Percentiles rank a stretch among this genome's conserved stretches.
These are phyloP conservation scores for Cubamyces sp. DNA, from an alignment of 768 basidiomycete species.

Conservation along the genomic window DNA sequence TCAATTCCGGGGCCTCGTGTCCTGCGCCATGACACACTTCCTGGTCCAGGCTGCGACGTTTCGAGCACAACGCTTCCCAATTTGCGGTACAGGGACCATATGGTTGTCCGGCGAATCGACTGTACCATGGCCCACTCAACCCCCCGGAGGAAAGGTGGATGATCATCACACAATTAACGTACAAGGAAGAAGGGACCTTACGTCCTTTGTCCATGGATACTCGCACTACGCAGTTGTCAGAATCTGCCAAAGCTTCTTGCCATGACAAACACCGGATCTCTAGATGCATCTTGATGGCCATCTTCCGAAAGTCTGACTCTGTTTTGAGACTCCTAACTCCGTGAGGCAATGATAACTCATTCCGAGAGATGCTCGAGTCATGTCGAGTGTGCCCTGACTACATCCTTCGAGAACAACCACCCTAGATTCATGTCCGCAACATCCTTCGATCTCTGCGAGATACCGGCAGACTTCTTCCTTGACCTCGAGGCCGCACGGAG, in stretches of 20 bases:
- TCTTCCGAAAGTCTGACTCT: too few species aligned
- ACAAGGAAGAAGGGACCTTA: not conserved
- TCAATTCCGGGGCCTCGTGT: slow-evolving; percentile 4
- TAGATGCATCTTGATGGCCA: slow-evolving; percentile 1
- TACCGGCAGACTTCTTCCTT: too few species aligned
- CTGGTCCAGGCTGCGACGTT: not conserved
- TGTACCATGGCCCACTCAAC: not conserved
- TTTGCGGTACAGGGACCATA: not conserved
- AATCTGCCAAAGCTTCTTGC: slow-evolving; percentile 16
- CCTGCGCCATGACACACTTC: not conserved
- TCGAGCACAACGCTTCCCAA: not conserved
- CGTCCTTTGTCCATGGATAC: not conserved
- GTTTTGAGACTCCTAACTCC: not conserved
- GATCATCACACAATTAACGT: not conserved
- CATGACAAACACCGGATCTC: not conserved
- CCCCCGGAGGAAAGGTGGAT: not conserved
- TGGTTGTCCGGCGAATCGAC: slow-evolving; percentile 2
- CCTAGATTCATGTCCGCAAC: too few species aligned
- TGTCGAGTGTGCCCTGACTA: not conserved
- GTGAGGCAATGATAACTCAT: slow-evolving; percentile 1
- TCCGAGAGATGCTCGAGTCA: not conserved
- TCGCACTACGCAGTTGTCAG: slow-evolving; percentile 6
- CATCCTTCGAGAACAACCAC: not conserved
- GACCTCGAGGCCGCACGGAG: not conserved
- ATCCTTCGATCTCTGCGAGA: too few species aligned